Evolutionary conservation across 2,329 filamentous ascomycete species (phyloP), one percentile per base, ranked within the genome.

Genomic region (Xylariaceae sp.): DNA sequence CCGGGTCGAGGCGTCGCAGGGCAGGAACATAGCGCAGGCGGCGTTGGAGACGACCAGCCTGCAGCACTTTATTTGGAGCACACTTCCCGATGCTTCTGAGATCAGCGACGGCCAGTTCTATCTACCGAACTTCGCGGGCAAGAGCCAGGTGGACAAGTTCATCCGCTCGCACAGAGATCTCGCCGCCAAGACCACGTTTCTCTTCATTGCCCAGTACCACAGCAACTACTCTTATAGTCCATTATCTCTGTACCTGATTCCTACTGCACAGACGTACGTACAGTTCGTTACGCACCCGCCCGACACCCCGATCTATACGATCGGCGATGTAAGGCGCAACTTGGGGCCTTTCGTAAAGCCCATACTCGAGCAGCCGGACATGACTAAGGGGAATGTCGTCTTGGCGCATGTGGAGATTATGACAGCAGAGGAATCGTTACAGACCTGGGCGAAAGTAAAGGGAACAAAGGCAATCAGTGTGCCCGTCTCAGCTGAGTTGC

Each of bases 21-120:
- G 57, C 18, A 59, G 44, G 16, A 57, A 57, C n/a, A 59, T 59
- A 2, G 54, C 54, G 40, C 49, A 54, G 44, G 57, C 54, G 7
- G 57, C 50, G 7, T 45, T 47, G 1, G 57, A 59, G 26, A 59
- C 57, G 2, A 40, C 1, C 12, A 50, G 50, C 20, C 43, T 59
- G 18, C 26, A 57, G 43, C 57, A 59, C 19, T 51, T 57, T 7
- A 57, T 59, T 50, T 59, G 57, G 57, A 59, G 57, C 44, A 57
- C 57, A 18, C 57, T 59, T 5, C 57, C 54, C 2, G 40, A 23
- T 14, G 53, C 50, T 4, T 44, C 29, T 7, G 18, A 56, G 43
- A 57, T 57, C 50, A 59, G 57, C 29, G 20, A 16, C 20, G 57
- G 57, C 2, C 49, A 50, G 14, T 53, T 42, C 21, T 40, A 16